Evolutionary conservation across 73 alveolate species (phyloP), one percentile per base, ranked within the genome.

Genomic region (Tetrahymena thermophila): DNA sequence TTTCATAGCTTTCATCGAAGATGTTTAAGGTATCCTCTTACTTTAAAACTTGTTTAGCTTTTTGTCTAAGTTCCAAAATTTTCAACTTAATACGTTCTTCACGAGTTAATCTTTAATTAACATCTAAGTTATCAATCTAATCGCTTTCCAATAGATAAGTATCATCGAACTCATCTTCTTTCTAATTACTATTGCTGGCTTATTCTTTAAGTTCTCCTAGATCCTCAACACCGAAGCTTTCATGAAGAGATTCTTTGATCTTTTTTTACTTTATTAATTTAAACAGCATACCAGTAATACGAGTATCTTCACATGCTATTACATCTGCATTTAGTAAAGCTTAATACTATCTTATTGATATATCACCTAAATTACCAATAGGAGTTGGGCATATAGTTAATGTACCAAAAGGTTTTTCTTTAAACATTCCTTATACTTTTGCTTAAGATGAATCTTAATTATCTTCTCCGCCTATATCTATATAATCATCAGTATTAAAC

Each of bases 291-390:
- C 99, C 99, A 17, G 98, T 97, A 85, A 96, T 85, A 35, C 99
- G 93, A 42, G 99, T 98, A 94, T 98, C 99, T 94, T 98, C 99
- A 89, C 99, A 97, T n/a, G 99, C 99, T 15, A 98, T 96, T 9
- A 98, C 97, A 95, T 98, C 99, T 14, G 98, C 96, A 15, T 93
- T 84, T 35, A 96, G 94, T 10, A 98, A 95, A 34, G 99, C 98
- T 55, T 97, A 97, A 93, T 97, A 97, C 85, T 97, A 94, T 23
- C 99, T 37, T 19, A 97, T 58, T 50, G 97, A 71, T 84, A 97
- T 93, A 95, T 98, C 99, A 21, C 96, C 96, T 42, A 98, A 95
- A 94, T 98, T 98, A 35, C 99, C 99, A n/a, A 98, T 97, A 3
- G 99, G 99, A 23, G 99, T 98, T 17, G 99, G 99, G 85, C 98